phyloP scores from a whole-genome alignment of 2,329 filamentous ascomycete genomes.

The Fusarium buharicum region DNA sequence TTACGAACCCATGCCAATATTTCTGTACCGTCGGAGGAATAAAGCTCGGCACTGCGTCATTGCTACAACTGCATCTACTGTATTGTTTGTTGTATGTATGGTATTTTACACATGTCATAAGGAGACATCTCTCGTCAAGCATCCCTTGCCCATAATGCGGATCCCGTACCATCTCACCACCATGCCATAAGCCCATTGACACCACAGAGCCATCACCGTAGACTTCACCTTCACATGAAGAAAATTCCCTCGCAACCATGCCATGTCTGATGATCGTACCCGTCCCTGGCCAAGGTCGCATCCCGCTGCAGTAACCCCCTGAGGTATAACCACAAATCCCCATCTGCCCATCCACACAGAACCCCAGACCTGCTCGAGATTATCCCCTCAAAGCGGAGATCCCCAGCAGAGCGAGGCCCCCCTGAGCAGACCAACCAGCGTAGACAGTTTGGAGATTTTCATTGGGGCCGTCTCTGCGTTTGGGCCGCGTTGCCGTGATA shows the following conservation, averaged over 20 bases:
- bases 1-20: background rate
- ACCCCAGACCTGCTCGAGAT: background rate
- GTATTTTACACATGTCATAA: background rate
- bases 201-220: background rate
- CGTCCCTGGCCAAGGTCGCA: background rate
- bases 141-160: background rate
- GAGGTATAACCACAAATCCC: no score
- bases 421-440: conserved; percentile 7
- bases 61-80: background rate
- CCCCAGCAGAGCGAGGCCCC: no score
- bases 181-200: background rate
- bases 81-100: background rate
- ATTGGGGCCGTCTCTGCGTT: background rate
- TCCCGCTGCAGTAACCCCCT: background rate
- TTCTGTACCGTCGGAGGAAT: background rate
- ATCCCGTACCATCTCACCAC: background rate
- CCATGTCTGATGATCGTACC: conserved; percentile 11
- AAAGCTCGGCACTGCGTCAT: conserved; percentile 1
- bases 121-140: background rate
- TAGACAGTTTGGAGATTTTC: conserved; percentile 16
- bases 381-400: conserved; percentile 14
- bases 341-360: background rate
- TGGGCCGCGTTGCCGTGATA: conserved; percentile 20
- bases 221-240: background rate
- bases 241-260: background rate